Conservation (phyloP, 2,329 filamentous ascomycete genomes). For the Bipolaris bicolor region DNA sequence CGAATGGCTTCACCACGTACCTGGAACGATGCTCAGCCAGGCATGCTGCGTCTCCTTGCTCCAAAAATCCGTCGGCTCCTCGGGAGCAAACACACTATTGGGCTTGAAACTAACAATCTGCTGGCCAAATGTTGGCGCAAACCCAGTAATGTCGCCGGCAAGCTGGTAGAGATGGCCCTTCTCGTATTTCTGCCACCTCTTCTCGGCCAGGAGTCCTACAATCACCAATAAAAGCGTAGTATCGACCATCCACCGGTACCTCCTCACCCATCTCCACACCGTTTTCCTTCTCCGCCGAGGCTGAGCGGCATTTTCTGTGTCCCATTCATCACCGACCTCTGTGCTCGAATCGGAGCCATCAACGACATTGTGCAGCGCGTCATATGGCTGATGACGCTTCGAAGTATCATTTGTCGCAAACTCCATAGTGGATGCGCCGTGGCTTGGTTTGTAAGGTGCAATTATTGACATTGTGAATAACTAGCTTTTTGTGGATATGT, state of each 20-base stretch:
- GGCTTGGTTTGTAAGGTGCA: slow-evolving; percentile 21
- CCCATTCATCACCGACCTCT: slow-evolving; percentile 37
- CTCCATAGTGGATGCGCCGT: slow-evolving; percentile 18
- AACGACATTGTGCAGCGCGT: slow-evolving; percentile 30
- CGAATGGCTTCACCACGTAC: slow-evolving; percentile 13
- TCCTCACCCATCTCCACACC: slow-evolving; percentile 23
- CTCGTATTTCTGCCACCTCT: slow-evolving; percentile 22
- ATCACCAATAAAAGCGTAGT: slow-evolving; percentile 39
- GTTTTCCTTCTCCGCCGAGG: slow-evolving; percentile 15
- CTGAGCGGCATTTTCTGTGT: slow-evolving; percentile 17
- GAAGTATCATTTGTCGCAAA: slow-evolving; percentile 14
- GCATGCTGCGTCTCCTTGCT: slow-evolving; percentile 37
- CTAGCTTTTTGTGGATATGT: background rate
- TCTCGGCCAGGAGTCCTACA: slow-evolving; percentile 36
- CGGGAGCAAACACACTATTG: slow-evolving; percentile 33
- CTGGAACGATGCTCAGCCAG: slow-evolving; percentile 43
- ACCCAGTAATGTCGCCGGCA: slow-evolving; percentile 41
- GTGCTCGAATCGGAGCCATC: slow-evolving; percentile 36
- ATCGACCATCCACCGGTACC: slow-evolving; percentile 37
- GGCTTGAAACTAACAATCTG: slow-evolving; percentile 39
- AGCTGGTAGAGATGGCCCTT: slow-evolving; percentile 31
- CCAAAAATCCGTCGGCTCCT: slow-evolving; percentile 41
- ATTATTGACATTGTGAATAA: slow-evolving; percentile 12
- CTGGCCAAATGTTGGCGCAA: slow-evolving; percentile 44
- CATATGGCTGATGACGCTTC: slow-evolving; percentile 33